These are phyloP conservation scores for Colletotrichum musae DNA, from an alignment of 2,329 filamentous ascomycete genomes.

Conservation along the genomic window DNA sequence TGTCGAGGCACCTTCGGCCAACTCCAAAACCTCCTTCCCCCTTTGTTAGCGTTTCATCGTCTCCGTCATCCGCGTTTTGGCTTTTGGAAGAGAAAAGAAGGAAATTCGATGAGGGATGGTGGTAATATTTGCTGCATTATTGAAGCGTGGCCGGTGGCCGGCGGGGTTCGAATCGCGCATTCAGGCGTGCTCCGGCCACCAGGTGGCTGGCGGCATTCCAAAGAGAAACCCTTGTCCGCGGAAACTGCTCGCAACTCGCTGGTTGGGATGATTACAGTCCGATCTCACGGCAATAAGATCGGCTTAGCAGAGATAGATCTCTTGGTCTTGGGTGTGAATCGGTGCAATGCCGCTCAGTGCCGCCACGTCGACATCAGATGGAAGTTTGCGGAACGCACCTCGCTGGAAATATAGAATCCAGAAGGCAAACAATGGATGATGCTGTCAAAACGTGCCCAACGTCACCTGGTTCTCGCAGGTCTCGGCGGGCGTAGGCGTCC, in stretches of 20 bases:
- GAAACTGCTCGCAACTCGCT: neutral
- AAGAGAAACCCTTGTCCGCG: neutral
- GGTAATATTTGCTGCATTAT: neutral
- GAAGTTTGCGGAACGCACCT: neutral
- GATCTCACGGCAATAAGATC: conserved; percentile 3
- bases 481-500: neutral
- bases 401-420: no score
- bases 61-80: neutral
- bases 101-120: neutral
- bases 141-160: neutral
- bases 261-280: neutral
- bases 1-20: no score
- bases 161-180: neutral
- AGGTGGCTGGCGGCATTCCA: no score
- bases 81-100: neutral
- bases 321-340: neutral
- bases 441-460: no score
- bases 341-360: neutral
- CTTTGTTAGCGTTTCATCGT: neutral
- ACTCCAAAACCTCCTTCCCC: no score
- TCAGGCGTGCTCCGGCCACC: no score
- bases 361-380: neutral
- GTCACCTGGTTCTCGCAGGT: no score
- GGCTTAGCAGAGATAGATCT: neutral
- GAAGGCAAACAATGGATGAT: no score